Conservation (phyloP, 805 yeast genomes). For the Barnettozyma salicaria region DNA sequence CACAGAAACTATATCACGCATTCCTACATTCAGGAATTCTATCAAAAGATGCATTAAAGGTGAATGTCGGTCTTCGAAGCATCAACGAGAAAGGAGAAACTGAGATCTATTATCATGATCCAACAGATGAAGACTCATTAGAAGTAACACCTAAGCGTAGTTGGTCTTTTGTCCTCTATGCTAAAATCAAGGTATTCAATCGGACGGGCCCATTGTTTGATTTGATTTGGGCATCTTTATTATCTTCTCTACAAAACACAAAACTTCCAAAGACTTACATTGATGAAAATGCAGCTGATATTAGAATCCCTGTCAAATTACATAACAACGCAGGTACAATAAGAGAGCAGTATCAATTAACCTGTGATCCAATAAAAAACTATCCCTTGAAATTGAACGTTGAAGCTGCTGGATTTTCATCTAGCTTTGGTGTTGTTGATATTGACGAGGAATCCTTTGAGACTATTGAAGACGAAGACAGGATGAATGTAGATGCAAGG, state of each 20-base stretch:
- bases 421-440: constrained; percentile 56
- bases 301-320: constrained; percentile 46
- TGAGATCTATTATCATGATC: constrained; percentile 43
- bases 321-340: constrained; percentile 44
- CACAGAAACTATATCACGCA: constrained; percentile 59
- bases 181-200: constrained; percentile 70
- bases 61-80: constrained; percentile 48
- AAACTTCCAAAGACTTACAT: constrained; percentile 62
- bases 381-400: constrained; percentile 35
- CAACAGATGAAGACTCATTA: constrained; percentile 29
- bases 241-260: constrained; percentile 54
- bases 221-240: constrained; percentile 61
- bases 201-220: constrained; percentile 81
- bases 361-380: constrained; percentile 45
- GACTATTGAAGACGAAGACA: constrained; percentile 26
- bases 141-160: constrained; percentile 36
- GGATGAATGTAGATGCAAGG: constrained; percentile 29
- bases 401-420: constrained; percentile 34
- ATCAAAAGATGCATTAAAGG: constrained; percentile 44
- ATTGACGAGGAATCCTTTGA: constrained; percentile 32
- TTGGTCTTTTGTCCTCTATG: constrained; percentile 58
- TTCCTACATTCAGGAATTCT: constrained; percentile 52
- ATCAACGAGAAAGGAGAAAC: constrained; percentile 45
- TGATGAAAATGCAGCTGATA: constrained; percentile 53
- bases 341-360: constrained; percentile 44